A percentile compares a stretch with the other conserved stretches of the same genome.
phyloP scores from a whole-genome alignment of 352 stramenopile species.

The Globisporangium canariense region DNA sequence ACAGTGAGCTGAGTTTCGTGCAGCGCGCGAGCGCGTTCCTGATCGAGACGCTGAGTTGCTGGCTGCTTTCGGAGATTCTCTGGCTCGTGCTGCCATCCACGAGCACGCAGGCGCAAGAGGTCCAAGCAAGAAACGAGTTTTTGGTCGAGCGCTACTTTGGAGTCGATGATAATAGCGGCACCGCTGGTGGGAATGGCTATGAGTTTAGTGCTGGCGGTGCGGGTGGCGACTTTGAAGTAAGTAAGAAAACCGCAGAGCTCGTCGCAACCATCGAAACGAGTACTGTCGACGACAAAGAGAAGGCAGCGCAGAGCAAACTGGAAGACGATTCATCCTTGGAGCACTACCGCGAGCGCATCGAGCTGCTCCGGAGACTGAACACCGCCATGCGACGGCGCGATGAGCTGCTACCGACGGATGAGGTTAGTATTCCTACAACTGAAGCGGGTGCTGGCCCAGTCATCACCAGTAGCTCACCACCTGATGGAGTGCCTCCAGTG shows the following conservation, averaged over 20 bases:
- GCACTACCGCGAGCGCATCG: conserved; percentile 32
- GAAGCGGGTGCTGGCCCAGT: neutral
- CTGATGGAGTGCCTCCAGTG: neutral
- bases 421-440: neutral
- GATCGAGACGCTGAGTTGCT: conserved; percentile 25
- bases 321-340: conserved; percentile 13
- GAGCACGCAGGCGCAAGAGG: conserved; percentile 21
- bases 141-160: conserved; percentile 50
- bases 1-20: conserved; percentile 20
- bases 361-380: conserved; percentile 37
- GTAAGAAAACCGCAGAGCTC: neutral
- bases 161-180: conserved; percentile 10
- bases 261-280: neutral
- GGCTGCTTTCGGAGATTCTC: conserved; percentile 29
- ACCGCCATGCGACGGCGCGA: conserved; percentile 27
- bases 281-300: neutral
- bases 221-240: neutral
- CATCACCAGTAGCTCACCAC: neutral
- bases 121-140: conserved; percentile 34
- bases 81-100: conserved; percentile 34
- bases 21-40: conserved; percentile 38
- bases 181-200: neutral
- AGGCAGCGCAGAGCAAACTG: neutral
- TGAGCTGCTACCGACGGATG: conserved; percentile 6
- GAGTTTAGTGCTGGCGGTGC: neutral